phyloP scores from a whole-genome alignment of 1,284 basidiomycete genomes.

The Ustilago sp. region DNA sequence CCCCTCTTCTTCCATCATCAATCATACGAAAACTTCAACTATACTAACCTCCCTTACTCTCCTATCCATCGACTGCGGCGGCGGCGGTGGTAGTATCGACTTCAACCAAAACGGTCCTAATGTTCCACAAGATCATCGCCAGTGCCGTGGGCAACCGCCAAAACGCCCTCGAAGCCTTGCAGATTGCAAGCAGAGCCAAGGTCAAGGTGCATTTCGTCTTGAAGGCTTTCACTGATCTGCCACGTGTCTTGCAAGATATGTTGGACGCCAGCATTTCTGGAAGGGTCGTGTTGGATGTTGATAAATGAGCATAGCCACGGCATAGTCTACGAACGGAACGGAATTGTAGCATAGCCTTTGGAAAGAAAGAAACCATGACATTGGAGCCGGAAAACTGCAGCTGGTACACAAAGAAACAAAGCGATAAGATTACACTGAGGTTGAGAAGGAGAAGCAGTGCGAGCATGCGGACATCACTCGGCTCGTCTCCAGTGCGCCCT shows the following conservation, averaged over 20 bases:
- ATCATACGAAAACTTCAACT: too few relatives aligned
- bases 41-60: too few relatives aligned
- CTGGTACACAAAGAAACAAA: not conserved
- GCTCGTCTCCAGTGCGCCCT: constrained; percentile 16
- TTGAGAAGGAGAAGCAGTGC: not conserved
- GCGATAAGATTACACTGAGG: not conserved
- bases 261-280: constrained; percentile 75
- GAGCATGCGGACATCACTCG: constrained; percentile 4
- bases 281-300: constrained; percentile 75
- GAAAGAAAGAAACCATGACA: not conserved
- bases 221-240: constrained; percentile 74
- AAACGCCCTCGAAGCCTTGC: constrained; percentile 73
- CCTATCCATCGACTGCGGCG: not conserved
- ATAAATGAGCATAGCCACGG: constrained; percentile 24
- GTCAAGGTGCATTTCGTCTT: constrained; percentile 76
- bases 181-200: constrained; percentile 77
- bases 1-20: too few relatives aligned
- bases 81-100: constrained; percentile 74
- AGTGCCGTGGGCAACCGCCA: constrained; percentile 77
- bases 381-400: not conserved
- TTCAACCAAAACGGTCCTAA: constrained; percentile 76
- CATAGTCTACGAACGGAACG: not conserved
- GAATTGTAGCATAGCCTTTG: not conserved
- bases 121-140: constrained; percentile 78
- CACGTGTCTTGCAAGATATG: constrained; percentile 74